Base-by-base conservation (phyloP, 805 yeast genomes). In the Cyberlindnera misumaiensis region DNA sequence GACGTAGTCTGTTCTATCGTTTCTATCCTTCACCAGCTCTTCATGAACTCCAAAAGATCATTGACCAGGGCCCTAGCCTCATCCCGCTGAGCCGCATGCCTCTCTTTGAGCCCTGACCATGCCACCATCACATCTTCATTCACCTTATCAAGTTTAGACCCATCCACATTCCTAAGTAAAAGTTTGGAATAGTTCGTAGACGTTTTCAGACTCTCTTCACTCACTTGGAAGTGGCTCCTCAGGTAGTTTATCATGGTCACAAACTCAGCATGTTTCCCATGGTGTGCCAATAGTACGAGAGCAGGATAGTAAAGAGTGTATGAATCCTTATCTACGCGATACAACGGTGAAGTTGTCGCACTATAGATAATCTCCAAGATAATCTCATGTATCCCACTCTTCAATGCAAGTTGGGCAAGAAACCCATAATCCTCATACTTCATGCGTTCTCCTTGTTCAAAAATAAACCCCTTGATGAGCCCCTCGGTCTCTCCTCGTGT, bases 331-430 rank as follows among this genome's bases (percentile, higher is more conserved):
- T 31, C 39, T 14, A 27, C 18, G 12, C 40, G 27, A 30, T 38
- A 41, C 4, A 14, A 28, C 8, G 35, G 38, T 8, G 44, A 20
- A 9, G 34, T 24, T 32, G 44, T 39, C 3, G 55, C 53, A 28
- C 30, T 33, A 6, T 16, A 7, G 14, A 34, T 27, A 17, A 34
- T 34, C 14, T 34, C 30, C 5, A 34, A n/a, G 15, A 26, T 25
- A 3, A 34, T n/a, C 8, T 34, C 13, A 16, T 34, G 29, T 13
- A 27, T 12, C 11, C 30, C 30, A 9, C 25, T 26, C 30, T 27
- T 28, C 11, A 34, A 36, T 5, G 47, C 39, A 10, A 41, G 16
- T 4, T 36, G 26, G 1, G 48, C 40, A 15, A 51, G 28, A 13
- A 35, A 33, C n/a, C 32, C 29, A 24, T 43, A 48, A 28, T 47